Evolutionary conservation across 73 alveolate genomes (phyloP).

Genomic region (Paramecium sexaurelia): DNA sequence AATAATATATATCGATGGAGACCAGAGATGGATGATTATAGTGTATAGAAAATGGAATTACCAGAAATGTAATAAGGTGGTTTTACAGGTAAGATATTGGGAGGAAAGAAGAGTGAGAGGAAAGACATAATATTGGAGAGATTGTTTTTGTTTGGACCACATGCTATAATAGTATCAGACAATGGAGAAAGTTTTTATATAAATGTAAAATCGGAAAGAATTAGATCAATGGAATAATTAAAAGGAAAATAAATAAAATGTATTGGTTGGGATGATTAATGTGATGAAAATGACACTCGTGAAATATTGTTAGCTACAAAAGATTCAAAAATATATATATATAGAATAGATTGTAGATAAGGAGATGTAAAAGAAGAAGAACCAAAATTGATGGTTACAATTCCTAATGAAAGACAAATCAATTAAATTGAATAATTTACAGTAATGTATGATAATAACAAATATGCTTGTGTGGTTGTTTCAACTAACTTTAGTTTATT

Average conservation of each 20-base stretch:
- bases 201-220: neutral
- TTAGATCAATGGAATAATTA: conserved; percentile 2
- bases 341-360: conserved; percentile 39
- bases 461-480: conserved; percentile 38
- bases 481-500: conserved; percentile 43
- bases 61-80: conserved; percentile 18
- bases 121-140: conserved; percentile 35
- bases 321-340: conserved; percentile 40
- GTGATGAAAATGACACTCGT: conserved; percentile 40
- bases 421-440: conserved; percentile 44
- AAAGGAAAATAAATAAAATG: conserved; percentile 2
- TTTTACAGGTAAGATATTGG: neutral
- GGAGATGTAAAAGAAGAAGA: conserved; percentile 7
- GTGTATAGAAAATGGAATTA: conserved; percentile 42
- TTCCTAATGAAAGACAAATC: conserved; percentile 46
- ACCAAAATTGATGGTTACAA: neutral
- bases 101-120: neutral
- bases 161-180: conserved; percentile 35
- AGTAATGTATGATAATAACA: neutral
- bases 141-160: conserved; percentile 15
- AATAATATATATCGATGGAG: conserved; percentile 51
- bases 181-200: conserved; percentile 44
- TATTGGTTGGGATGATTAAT: conserved; percentile 6
- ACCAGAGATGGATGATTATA: conserved; percentile 22
- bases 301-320: conserved; percentile 50